Conservation (phyloP, 2,329 filamentous ascomycete genomes). For the Arthroderma uncinatum region DNA sequence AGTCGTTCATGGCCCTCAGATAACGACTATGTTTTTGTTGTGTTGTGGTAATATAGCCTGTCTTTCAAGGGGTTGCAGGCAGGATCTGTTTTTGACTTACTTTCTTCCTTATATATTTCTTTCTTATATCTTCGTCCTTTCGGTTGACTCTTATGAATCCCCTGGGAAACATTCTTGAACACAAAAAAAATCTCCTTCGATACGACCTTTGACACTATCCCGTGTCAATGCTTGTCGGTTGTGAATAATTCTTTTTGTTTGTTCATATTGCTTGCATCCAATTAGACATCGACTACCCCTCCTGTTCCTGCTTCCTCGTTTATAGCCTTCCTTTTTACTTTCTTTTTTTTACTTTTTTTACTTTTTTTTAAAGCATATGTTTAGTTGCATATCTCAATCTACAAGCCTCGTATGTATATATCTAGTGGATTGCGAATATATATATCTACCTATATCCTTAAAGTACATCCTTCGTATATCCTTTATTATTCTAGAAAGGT, state of each 20-base stretch:
- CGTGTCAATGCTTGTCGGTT: neutral
- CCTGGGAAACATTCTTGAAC: neutral
- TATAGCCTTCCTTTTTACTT: neutral
- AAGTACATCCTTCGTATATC: too few relatives aligned
- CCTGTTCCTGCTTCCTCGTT: neutral
- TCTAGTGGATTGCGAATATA: too few relatives aligned
- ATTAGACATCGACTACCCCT: neutral
- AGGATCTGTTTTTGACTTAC: neutral
- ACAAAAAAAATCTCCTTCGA: neutral
- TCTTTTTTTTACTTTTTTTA: neutral
- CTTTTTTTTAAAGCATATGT: neutral
- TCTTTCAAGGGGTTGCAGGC: slow-evolving; percentile 7
- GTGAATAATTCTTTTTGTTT: neutral
- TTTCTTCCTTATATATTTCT: neutral
- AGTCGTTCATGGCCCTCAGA: neutral
- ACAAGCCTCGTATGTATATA: too few relatives aligned
- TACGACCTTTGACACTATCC: neutral
- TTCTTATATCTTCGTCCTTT: neutral
- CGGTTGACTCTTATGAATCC: too few relatives aligned
- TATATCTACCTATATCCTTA: neutral
- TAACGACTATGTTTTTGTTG: neutral
- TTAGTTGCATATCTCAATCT: neutral
- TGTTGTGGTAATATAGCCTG: neutral
- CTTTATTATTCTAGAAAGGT: too few relatives aligned
- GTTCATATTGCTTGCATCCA: neutral